phyloP scores from a whole-genome alignment of 2,329 filamentous ascomycete genomes.

The Colletotrichum viniferum region DNA sequence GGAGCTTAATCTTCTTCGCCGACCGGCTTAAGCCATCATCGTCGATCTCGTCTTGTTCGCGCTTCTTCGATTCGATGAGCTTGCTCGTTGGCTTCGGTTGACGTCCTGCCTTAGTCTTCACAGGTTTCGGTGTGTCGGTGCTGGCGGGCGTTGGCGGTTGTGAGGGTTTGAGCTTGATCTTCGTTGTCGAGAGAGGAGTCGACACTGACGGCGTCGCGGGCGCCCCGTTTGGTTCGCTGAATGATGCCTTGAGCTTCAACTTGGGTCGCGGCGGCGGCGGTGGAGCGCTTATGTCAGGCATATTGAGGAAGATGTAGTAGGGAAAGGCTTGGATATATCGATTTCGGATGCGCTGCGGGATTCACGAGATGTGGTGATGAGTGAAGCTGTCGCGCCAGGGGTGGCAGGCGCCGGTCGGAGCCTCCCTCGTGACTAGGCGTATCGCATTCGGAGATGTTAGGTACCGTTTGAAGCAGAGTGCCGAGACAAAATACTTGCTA shows the following conservation, averaged over 20 bases:
- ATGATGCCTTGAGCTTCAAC: conserved; percentile 27
- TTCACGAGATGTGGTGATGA: neutral
- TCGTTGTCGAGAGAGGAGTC: conserved; percentile 27
- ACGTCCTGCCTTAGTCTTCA: conserved; percentile 65
- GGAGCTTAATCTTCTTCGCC: conserved; percentile 60
- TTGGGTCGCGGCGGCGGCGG: conserved; percentile 26
- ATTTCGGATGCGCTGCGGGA: neutral
- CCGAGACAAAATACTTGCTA: neutral
- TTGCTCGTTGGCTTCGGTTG: conserved; percentile 64
- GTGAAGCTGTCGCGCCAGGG: neutral
- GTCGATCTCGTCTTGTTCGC: conserved; percentile 58
- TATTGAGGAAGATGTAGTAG: neutral
- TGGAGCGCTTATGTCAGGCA: conserved; percentile 21
- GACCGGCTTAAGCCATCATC: conserved; percentile 47
- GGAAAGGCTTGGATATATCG: neutral
- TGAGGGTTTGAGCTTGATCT: conserved; percentile 45
- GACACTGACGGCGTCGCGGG: conserved; percentile 21
- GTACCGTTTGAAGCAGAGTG: neutral
- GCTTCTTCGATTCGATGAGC: conserved; percentile 64
- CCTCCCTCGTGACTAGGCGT: neutral
- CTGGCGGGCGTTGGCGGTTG: conserved; percentile 42
- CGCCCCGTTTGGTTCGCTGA: conserved; percentile 21
- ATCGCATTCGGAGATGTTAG: neutral
- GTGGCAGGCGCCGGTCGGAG: neutral
- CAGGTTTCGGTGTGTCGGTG: conserved; percentile 28